Base-by-base conservation (phyloP, 177 flowering plant species). In the Vitis hybrid region DNA sequence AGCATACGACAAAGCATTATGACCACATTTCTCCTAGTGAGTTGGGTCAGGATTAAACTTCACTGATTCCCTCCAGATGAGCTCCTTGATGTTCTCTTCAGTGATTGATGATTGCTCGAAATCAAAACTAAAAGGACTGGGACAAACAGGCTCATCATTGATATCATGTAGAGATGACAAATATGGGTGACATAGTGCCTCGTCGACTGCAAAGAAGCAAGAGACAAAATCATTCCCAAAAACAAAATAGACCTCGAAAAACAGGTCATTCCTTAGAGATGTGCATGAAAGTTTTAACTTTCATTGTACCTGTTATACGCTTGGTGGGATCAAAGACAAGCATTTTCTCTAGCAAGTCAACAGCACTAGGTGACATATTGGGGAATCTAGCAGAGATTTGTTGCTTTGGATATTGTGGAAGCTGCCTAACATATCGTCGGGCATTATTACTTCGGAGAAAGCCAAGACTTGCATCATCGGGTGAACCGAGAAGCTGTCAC, bases 401-500 rank as follows among this genome's bases (percentile, higher is more conserved):
- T 63, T 86, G 90, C 67, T 78, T 84, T 65, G 80, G 79, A 67
- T 58, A 82, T 54, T 71, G 84, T 10, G 86, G 86, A 68, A 86
- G 82, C 68, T 84, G 88, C 63, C 77, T 83, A 5, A 83, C 83
- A 71, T 86, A 84, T 75, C 83, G 83, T 48, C 88, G 75, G 59
- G 90, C 88, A 78, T 84, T 85, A 60, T 86, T 81, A 77, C 88
- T 83, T 71, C 82, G 82, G 58, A 86, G 85, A 77, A 86, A 86
- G 18, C 82, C 83, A 59, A 84, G 85, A 74, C 88, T 86, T 2
- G 84, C 69, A 9, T 83, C 88, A 77, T 83, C 88, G 8, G 90
- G 90, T 48, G 90, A 81, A 69, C 90, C 90, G 76, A 86, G 71
- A 48, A 85, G 77, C 90, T 86, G 63, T 78, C 53, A 20, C 14